phyloP scores from a whole-genome alignment of 108 stramenopile species.

The Asterionellopsis glacialis region DNA sequence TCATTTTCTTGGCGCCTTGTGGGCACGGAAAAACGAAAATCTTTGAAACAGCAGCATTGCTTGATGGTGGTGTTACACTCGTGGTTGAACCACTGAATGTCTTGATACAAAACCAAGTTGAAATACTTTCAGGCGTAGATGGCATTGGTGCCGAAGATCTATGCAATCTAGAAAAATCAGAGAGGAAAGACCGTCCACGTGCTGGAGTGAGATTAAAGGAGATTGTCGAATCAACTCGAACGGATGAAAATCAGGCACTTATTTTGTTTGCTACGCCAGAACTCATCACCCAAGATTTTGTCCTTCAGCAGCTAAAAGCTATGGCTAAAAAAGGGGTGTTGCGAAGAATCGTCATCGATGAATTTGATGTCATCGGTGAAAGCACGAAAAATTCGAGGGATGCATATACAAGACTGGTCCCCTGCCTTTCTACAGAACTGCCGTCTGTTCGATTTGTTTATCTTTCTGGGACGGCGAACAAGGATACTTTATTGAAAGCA shows the following conservation, averaged over 20 bases:
- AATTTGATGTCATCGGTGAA: conserved; percentile 5
- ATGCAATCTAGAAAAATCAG: background rate
- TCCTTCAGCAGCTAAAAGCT: background rate
- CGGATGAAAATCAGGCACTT: background rate
- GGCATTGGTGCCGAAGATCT: background rate
- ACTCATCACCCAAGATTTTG: conserved; percentile 2
- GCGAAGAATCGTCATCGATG: conserved; percentile 6
- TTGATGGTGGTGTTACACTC: conserved; percentile 2
- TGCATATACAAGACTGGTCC: background rate
- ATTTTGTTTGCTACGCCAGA: conserved; percentile 15
- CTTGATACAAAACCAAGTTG: conserved; percentile 11
- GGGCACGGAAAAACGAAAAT: conserved; percentile 11
- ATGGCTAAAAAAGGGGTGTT: background rate
- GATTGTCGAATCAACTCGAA: background rate
- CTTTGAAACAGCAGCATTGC: conserved; percentile 2
- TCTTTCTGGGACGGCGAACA: conserved; percentile 8
- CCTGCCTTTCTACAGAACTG: background rate
- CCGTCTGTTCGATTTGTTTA: conserved; percentile 1
- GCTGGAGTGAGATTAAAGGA: background rate
- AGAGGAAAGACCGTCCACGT: background rate
- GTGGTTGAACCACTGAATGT: conserved; percentile 11
- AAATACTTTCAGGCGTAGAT: background rate
- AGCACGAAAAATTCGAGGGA: background rate
- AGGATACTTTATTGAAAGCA: background rate
- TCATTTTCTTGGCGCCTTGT: conserved; percentile 11